phyloP scores from a whole-genome alignment of 78 protist species.

The Dictyostelium capitatum region DNA sequence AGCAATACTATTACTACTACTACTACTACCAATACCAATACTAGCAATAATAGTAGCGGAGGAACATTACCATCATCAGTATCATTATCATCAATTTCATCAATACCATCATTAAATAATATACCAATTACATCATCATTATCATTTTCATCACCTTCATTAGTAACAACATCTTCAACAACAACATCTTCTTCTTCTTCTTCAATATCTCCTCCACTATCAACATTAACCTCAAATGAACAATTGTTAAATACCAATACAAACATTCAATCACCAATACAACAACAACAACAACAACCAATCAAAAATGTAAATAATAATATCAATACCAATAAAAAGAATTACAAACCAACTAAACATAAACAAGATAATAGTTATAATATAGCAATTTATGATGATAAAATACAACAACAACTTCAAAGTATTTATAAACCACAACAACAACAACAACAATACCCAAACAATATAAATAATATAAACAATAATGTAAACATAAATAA shows the following conservation, averaged over 20 bases:
- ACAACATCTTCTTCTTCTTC: neutral
- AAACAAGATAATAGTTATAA: neutral
- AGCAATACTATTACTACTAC: no score
- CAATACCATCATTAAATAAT: neutral
- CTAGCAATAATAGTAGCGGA: neutral
- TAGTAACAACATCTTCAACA: neutral
- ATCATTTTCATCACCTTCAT: constrained; percentile 1
- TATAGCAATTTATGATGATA: neutral
- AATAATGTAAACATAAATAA: neutral
- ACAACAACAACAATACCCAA: neutral
- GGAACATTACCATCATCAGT: neutral
- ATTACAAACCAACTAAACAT: neutral
- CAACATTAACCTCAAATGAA: neutral
- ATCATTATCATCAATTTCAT: neutral
- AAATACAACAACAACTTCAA: constrained; percentile 24
- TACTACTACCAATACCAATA: neutral
- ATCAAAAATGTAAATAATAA: constrained; percentile 1
- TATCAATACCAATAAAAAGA: neutral
- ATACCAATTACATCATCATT: neutral
- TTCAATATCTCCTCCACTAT: neutral
- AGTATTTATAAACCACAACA: constrained; percentile 3
- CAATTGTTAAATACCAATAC: neutral
- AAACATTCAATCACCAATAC: neutral
- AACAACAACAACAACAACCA: neutral
- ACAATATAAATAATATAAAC: neutral